A percentile compares a stretch with the other conserved stretches of the same genome.
These are phyloP conservation scores for Actinidia polygama DNA, from an alignment of 179 eudicot species.

Conservation along the genomic window DNA sequence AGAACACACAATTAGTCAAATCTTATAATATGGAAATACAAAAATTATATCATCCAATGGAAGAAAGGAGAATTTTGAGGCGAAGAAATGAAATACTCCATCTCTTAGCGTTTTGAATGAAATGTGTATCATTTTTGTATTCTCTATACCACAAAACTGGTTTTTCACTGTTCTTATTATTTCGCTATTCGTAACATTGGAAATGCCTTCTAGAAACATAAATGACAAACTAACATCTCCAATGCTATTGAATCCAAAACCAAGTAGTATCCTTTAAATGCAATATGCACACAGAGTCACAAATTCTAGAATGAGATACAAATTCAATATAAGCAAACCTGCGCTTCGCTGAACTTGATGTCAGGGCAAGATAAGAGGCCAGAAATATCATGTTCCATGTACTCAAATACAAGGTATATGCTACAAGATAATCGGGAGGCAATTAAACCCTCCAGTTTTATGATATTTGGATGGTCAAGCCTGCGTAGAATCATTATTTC, in stretches of 20 bases:
- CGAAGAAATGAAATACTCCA: too few species aligned
- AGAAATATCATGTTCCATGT: conserved; percentile 90
- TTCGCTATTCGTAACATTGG: not conserved
- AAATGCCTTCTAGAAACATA: not conserved
- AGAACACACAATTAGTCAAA: too few species aligned
- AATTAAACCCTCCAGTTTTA: conserved; percentile 80
- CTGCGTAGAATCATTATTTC: conserved; percentile 77
- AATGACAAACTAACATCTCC: not conserved
- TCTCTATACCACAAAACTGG: too few species aligned
- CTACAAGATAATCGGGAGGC: conserved; percentile 78
- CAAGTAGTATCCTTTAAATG: not conserved
- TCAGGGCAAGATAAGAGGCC: conserved; percentile 79
- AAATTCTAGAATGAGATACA: not conserved
- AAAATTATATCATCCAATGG: too few species aligned
- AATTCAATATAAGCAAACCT: conserved; percentile 45
- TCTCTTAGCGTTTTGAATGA: too few species aligned
- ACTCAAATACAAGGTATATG: conserved; percentile 85
- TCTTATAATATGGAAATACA: too few species aligned
- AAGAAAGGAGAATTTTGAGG: too few species aligned
- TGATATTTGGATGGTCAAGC: conserved; percentile 87
- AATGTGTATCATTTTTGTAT: too few species aligned
- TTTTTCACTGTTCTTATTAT: too few species aligned
- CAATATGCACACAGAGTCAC: not conserved
- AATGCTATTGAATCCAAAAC: not conserved
- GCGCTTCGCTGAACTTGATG: conserved; percentile 71